Conservation (phyloP, 1,139 yeast species). For the Pichia cactophila region DNA sequence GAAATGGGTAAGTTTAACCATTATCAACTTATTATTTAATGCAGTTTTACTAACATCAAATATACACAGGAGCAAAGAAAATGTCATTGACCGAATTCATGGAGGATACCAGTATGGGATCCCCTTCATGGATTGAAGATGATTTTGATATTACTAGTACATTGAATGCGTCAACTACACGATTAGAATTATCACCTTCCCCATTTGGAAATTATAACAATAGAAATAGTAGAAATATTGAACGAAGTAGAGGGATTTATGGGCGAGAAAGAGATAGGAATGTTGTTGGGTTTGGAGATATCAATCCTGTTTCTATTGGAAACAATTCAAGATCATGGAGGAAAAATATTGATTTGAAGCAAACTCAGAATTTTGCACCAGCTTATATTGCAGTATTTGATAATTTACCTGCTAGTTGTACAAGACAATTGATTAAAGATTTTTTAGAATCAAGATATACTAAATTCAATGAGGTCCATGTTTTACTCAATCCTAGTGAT, state of each 20-base stretch:
- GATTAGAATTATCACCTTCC: neutral
- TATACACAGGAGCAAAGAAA: conserved; percentile 22
- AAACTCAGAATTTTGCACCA: neutral
- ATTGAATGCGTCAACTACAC: neutral
- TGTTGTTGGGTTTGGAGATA: neutral
- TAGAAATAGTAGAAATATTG: neutral
- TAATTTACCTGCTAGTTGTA: conserved; percentile 23
- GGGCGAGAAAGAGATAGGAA: neutral
- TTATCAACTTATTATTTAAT: neutral
- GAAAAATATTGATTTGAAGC: neutral
- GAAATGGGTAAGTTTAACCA: neutral
- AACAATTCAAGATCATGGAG: neutral
- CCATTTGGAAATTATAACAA: conserved; percentile 2
- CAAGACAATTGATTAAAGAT: conserved; percentile 23
- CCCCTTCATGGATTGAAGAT: conserved; percentile 28
- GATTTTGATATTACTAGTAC: conserved; percentile 22
- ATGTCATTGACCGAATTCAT: conserved; percentile 28
- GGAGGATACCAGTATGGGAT: conserved; percentile 27
- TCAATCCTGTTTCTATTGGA: neutral
- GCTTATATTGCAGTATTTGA: conserved; percentile 25
- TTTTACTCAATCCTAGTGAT: conserved; percentile 23
- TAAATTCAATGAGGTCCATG: conserved; percentile 22
- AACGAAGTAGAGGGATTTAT: neutral
- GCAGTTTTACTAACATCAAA: conserved; percentile 1
- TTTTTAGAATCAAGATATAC: conserved; percentile 26